phyloP scores from a whole-genome alignment of 176 grass and related monocot species.

The Thalia dealbata region DNA sequence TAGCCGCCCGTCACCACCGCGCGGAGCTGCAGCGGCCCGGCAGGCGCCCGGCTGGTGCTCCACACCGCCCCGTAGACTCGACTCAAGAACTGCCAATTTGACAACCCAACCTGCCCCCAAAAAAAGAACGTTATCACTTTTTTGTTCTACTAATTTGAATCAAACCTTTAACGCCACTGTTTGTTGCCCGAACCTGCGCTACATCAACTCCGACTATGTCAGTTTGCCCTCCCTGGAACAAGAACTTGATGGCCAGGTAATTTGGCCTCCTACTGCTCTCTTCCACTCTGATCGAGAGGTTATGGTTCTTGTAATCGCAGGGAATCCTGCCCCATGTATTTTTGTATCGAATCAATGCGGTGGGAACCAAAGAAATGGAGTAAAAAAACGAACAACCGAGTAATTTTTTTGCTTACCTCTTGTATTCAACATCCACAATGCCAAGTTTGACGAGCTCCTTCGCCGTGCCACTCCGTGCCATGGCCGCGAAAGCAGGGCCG shows the following conservation, averaged over 20 bases:
- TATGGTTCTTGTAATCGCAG: slow-evolving; percentile 55
- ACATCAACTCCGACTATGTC: slow-evolving; percentile 93
- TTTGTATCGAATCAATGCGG: too few relatives aligned
- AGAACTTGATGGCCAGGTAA: slow-evolving; percentile 54
- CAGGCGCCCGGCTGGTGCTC: slow-evolving; percentile 58
- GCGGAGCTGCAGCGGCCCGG: slow-evolving; percentile 69
- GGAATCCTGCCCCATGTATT: slow-evolving; percentile 52
- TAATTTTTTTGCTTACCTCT: slow-evolving; percentile 49
- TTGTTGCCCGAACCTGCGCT: slow-evolving; percentile 45
- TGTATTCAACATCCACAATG: slow-evolving; percentile 61
- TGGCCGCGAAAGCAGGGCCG: slow-evolving; percentile 46
- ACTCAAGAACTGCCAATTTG: slow-evolving; percentile 66
- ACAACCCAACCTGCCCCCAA: slow-evolving; percentile 45
- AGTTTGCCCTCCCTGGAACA: slow-evolving; percentile 91
- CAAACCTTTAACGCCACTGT: too few relatives aligned
- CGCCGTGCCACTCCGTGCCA: slow-evolving; percentile 54
- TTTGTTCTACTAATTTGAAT: too few relatives aligned
- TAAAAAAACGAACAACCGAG: too few relatives aligned
- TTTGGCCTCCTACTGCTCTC: slow-evolving; percentile 32
- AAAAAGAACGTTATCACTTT: too few relatives aligned
- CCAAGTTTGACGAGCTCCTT: slow-evolving; percentile 23
- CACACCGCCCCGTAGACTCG: slow-evolving; percentile 71
- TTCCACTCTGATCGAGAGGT: slow-evolving; percentile 66
- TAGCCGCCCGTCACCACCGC: slow-evolving; percentile 82
- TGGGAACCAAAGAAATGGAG: too few relatives aligned